phyloP scores from a whole-genome alignment of 2,329 filamentous ascomycete genomes.

The Macrophomina pseudophaseolina region DNA sequence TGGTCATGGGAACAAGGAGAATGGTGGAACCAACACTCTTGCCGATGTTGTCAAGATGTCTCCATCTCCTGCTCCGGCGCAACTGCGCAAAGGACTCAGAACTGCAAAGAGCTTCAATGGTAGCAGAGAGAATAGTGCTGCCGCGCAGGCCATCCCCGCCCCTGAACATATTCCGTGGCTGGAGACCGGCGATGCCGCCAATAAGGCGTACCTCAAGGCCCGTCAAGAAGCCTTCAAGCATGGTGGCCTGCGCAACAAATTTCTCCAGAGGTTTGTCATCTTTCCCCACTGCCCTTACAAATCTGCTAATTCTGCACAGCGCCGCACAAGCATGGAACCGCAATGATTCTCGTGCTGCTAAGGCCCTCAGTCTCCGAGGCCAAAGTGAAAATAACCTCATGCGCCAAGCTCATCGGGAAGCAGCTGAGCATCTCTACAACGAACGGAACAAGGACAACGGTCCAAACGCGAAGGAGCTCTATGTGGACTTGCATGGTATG shows the following conservation, averaged over 20 bases:
- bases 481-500: slow-evolving; percentile 84
- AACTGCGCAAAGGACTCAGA: slow-evolving; percentile 64
- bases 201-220: slow-evolving; percentile 93
- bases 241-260: slow-evolving; percentile 94
- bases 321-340: slow-evolving; percentile 98
- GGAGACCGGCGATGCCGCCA: slow-evolving; percentile 87
- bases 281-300: neutral
- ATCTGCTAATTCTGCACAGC: slow-evolving; percentile 51
- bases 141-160: slow-evolving; percentile 81
- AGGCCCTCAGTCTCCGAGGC: slow-evolving; percentile 89
- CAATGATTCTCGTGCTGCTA: slow-evolving; percentile 93
- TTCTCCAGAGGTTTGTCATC: slow-evolving; percentile 78
- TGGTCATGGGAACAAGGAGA: slow-evolving; percentile 61
- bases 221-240: slow-evolving; percentile 97
- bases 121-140: slow-evolving; percentile 76
- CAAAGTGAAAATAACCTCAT: slow-evolving; percentile 97
- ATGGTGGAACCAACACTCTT: slow-evolving; percentile 69
- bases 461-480: slow-evolving; percentile 71
- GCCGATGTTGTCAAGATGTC: slow-evolving; percentile 97
- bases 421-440: slow-evolving; percentile 88
- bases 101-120: slow-evolving; percentile 70
- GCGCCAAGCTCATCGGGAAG: slow-evolving; percentile 95
- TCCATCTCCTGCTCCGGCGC: slow-evolving; percentile 74
- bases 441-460: slow-evolving; percentile 78
- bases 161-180: slow-evolving; percentile 96